These are phyloP conservation scores for Rhexocercosporidium sp. DNA, from an alignment of 2,329 filamentous ascomycete genomes.

Conservation along the genomic window DNA sequence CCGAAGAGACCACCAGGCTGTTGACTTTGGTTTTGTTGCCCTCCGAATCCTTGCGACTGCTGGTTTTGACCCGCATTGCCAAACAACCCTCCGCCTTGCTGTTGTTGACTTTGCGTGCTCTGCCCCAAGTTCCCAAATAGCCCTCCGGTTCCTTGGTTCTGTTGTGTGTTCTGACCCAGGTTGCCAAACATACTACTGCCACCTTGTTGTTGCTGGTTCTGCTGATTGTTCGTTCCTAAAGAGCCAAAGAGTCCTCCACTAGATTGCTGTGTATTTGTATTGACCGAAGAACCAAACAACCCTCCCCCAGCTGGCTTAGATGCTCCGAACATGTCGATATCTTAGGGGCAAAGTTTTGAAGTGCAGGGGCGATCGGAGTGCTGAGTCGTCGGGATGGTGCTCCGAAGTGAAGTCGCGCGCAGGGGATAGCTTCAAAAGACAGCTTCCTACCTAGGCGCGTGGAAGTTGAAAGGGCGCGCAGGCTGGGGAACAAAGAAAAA, in stretches of 20 bases:
- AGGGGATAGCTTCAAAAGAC: not conserved
- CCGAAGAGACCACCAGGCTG: slow-evolving; percentile 3
- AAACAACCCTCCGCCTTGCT: slow-evolving; percentile 4
- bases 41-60: slow-evolving; percentile 28
- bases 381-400: not conserved
- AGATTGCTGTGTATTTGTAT: slow-evolving; percentile 29
- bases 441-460: not conserved
- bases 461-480: slow-evolving; percentile 25
- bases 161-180: slow-evolving; percentile 18
- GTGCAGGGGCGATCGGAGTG: not conserved
- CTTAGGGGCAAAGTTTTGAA: not conserved
- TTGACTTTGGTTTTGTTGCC: slow-evolving; percentile 1
- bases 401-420: not conserved
- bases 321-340: slow-evolving; percentile 33
- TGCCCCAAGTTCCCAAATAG: slow-evolving; percentile 21
- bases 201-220: slow-evolving; percentile 32
- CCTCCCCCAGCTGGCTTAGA: slow-evolving; percentile 33
- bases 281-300: slow-evolving; percentile 32
- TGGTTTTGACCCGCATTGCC: slow-evolving; percentile 20
- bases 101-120: slow-evolving; percentile 12
- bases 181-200: slow-evolving; percentile 21
- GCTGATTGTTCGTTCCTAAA: slow-evolving; percentile 32
- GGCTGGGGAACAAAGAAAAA: not conserved
- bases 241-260: slow-evolving; percentile 29
- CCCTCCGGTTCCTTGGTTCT: slow-evolving; percentile 21